These are phyloP conservation scores for Suillus decipiens DNA, from an alignment of 768 basidiomycete genomes.

Conservation along the genomic window DNA sequence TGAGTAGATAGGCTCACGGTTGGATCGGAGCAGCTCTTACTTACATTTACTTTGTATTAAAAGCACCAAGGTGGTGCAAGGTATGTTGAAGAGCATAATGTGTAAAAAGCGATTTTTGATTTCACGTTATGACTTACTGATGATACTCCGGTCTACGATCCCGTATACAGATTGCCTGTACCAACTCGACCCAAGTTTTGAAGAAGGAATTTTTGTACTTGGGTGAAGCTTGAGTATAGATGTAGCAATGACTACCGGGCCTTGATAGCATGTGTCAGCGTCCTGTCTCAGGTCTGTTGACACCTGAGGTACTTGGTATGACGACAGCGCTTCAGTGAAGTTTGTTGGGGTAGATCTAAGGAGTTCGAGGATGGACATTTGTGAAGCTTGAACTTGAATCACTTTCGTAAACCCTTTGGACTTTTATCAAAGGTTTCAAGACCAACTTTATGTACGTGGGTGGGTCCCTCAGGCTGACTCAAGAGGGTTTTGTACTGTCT, in stretches of 20 bases:
- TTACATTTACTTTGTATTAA: slow-evolving; percentile 15
- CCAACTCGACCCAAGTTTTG: neutral
- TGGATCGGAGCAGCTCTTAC: neutral
- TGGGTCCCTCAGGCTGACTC: no score
- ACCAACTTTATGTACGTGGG: slow-evolving; percentile 64
- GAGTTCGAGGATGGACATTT: slow-evolving; percentile 85
- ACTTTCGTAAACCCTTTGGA: slow-evolving; percentile 87
- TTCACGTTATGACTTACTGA: neutral
- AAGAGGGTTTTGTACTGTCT: no score
- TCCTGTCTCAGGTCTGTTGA: neutral
- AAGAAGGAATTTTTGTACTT: neutral
- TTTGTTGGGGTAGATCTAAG: slow-evolving; percentile 28
- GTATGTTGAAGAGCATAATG: slow-evolving; percentile 19
- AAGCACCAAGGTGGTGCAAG: slow-evolving; percentile 29
- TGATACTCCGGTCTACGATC: neutral
- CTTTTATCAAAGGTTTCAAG: slow-evolving; percentile 91
- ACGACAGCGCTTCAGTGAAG: neutral
- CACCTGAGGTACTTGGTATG: neutral
- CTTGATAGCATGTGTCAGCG: neutral
- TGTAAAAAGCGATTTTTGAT: slow-evolving; percentile 14
- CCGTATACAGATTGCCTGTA: neutral
- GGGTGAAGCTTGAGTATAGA: neutral
- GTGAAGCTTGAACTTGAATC: slow-evolving; percentile 74
- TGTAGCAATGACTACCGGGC: neutral
- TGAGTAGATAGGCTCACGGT: slow-evolving; percentile 36